Base-by-base conservation (phyloP, 495 filamentous ascomycete genomes). In the Podospora sp. region DNA sequence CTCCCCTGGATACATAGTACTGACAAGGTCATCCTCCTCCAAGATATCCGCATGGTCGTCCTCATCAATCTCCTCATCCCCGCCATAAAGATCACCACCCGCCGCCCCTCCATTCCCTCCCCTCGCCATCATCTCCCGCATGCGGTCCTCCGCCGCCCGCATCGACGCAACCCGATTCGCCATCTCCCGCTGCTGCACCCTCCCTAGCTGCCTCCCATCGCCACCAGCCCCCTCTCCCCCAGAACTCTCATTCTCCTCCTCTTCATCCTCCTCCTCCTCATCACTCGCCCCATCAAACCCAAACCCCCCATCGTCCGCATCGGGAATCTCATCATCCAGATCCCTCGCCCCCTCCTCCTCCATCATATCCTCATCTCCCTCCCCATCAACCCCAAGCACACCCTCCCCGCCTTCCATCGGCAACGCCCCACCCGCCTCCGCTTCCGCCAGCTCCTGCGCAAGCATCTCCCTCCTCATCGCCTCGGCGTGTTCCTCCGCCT, bases 401-500 rank as follows among this genome's bases (percentile, higher is more conserved):
- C 59, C 69, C 71, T 11, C 55, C 65, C 75, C 18, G 74, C 78
- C 56, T 2, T 77, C 84, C 73, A 25, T 71, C 62, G 78, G 60
- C 68, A 33, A 33, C 74, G 49, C 73, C 71, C 29, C 74, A 76
- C 76, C 83, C 11, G 76, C 83, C 67, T 81, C 83, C 3, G 85
- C 85, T 46, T 86, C 83, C 4, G 85, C 88, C 14, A 89, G 82
- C 63, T 89, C 88, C 61, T 87, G 85, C 56, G 86, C 86, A 9
- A 89, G 82, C 77, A 86, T 83, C 71, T 92, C 91, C n/a, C 90
- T 84, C 18, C 84, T 80, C 64, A 90, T 75, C 0, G 87, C 89
- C 61, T 89, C 88, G 57, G 90, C 83, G n/a, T 91, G 88, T 75
- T 96, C 92, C 71, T 91, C 89, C 49, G 88, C 83, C 80, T 96